Evolutionary conservation across 352 stramenopile genomes (phyloP).

Genomic region (Elongisporangium prolatum): DNA sequence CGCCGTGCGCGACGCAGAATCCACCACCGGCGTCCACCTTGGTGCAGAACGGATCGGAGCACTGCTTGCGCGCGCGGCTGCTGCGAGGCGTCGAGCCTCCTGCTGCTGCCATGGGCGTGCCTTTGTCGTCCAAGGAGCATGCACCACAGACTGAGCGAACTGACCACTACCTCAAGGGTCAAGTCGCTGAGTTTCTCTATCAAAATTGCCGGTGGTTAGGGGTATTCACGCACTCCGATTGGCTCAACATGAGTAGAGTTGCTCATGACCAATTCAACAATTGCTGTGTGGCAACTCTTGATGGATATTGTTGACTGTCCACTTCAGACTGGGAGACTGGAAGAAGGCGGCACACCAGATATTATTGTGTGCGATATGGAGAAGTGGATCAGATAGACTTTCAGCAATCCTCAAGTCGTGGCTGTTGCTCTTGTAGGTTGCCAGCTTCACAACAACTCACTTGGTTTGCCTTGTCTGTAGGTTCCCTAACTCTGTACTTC

Average conservation of each 20-base stretch:
- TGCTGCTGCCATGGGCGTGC: background rate
- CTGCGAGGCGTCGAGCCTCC: constrained; percentile 10
- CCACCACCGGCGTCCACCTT: constrained; percentile 79
- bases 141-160: background rate
- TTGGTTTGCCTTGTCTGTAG: too few species aligned
- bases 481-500: too few species aligned
- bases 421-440: too few species aligned
- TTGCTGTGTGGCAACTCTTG: background rate
- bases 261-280: background rate
- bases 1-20: constrained; percentile 80
- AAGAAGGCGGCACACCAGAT: background rate
- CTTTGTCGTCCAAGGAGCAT: background rate
- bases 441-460: too few species aligned
- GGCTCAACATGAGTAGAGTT: background rate
- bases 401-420: too few species aligned
- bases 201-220: background rate
- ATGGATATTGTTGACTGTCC: background rate
- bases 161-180: background rate
- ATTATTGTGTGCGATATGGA: background rate
- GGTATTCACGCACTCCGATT: background rate
- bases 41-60: constrained; percentile 38
- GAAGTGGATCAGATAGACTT: too few species aligned
- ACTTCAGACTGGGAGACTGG: background rate
- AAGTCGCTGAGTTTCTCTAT: background rate
- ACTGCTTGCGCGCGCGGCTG: constrained; percentile 43